Conservation (phyloP, 1,284 basidiomycete genomes). For the Fomitiporia mediterranea region DNA sequence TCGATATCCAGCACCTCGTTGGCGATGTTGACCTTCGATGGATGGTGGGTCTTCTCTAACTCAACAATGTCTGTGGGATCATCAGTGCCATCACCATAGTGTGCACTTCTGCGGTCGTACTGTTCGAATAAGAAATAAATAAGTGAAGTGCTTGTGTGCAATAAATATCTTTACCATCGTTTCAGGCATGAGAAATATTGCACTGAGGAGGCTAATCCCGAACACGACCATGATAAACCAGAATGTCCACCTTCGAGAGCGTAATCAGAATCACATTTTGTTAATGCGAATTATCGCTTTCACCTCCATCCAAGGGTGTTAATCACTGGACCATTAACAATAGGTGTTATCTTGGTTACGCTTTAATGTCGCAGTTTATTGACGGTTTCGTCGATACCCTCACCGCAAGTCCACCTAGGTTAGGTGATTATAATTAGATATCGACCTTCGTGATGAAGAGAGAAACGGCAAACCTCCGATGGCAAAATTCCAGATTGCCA, state of each 20-base stretch:
- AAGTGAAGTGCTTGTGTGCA: neutral
- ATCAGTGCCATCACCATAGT: neutral
- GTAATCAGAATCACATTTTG: too few relatives aligned
- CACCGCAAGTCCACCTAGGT: too few relatives aligned
- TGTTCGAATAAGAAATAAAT: neutral
- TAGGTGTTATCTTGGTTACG: conserved; percentile 11
- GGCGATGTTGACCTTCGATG: too few relatives aligned
- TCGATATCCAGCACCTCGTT: too few relatives aligned
- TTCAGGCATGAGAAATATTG: conserved; percentile 15
- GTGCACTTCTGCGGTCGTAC: neutral
- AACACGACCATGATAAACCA: conserved; percentile 17
- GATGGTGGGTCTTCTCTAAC: too few relatives aligned
- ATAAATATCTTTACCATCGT: conserved; percentile 1
- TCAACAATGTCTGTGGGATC: neutral
- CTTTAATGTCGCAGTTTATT: too few relatives aligned
- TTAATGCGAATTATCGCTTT: neutral
- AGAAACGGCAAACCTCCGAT: neutral
- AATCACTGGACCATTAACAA: conserved; percentile 10
- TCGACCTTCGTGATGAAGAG: too few relatives aligned
- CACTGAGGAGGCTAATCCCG: conserved; percentile 11
- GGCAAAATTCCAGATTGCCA: conserved; percentile 15
- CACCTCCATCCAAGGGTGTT: conserved; percentile 10
- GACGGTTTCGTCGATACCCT: too few relatives aligned
- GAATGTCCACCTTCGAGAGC: conserved; percentile 15
- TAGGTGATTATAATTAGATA: too few relatives aligned